Percentiles rank a stretch among this genome's conserved stretches.
phyloP scores from a whole-genome alignment of 169 alveolate species.

The Amoebophrya sp. region DNA sequence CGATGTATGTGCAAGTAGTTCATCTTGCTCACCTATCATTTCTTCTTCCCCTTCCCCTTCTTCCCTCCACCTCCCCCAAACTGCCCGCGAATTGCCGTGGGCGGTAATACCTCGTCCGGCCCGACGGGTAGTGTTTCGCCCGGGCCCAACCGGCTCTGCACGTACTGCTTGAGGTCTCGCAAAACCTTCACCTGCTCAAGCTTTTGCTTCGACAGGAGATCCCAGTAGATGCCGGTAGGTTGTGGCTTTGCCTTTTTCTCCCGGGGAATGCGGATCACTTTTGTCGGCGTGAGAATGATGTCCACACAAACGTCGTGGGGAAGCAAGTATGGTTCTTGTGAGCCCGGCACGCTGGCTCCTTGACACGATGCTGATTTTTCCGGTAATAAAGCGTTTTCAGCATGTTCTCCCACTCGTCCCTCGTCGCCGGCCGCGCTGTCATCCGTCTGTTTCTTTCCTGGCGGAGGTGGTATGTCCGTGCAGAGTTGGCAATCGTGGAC shows the following conservation, averaged over 20 bases:
- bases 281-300: constrained; percentile 44
- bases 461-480: constrained; percentile 32
- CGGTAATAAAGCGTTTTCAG: background rate
- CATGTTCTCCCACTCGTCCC: background rate
- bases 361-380: background rate
- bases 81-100: background rate
- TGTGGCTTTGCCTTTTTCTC: constrained; percentile 32
- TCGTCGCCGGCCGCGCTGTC: no score
- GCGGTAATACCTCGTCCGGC: background rate
- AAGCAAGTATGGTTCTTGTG: background rate
- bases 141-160: background rate
- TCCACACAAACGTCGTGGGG: constrained; percentile 47
- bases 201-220: constrained; percentile 35
- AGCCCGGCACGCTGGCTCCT: background rate
- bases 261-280: constrained; percentile 34
- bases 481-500: constrained; percentile 47
- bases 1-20: no score
- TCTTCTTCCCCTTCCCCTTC: background rate
- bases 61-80: background rate
- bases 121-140: background rate
- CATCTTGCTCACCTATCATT: no score
- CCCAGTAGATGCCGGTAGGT: constrained; percentile 47
- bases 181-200: background rate
- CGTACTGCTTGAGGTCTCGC: background rate
- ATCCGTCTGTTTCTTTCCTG: no score